Evolutionary conservation across 495 filamentous ascomycete genomes (phyloP).

Genomic region (Ramalina peruviana): DNA sequence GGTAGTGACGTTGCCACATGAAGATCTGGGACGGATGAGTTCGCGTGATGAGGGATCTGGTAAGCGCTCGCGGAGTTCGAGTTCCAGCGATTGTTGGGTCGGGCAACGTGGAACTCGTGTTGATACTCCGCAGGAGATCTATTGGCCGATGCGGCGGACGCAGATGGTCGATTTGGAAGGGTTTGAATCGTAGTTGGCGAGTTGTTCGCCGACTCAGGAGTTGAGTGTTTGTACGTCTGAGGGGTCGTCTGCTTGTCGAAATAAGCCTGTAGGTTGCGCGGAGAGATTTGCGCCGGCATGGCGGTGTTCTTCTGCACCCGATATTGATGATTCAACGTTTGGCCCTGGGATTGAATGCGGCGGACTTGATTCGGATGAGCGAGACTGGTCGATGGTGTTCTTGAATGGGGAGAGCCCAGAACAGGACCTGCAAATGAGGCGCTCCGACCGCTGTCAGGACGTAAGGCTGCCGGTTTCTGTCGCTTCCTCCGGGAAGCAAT

Average conservation of each 20-base stretch:
- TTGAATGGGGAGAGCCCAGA: conserved; percentile 28
- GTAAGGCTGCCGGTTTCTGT: conserved; percentile 39
- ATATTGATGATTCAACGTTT: conserved; percentile 33
- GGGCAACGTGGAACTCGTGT: not conserved
- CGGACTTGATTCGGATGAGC: conserved; percentile 28
- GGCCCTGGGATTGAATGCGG: conserved; percentile 39
- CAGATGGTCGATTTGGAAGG: conserved; percentile 35
- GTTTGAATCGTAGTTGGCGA: conserved; percentile 24
- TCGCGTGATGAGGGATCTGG: not conserved
- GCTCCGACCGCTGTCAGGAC: conserved; percentile 23
- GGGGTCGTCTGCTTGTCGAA: conserved; percentile 33
- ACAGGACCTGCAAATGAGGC: conserved; percentile 26
- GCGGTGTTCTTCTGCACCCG: conserved; percentile 36
- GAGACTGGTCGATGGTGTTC: conserved; percentile 25
- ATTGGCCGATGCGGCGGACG: conserved; percentile 32
- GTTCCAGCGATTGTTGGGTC: conserved; percentile 21
- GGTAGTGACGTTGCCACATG: not conserved
- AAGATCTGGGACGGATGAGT: conserved; percentile 3
- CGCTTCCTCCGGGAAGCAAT: conserved; percentile 41
- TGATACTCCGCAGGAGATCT: conserved; percentile 1
- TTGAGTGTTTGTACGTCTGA: conserved; percentile 17
- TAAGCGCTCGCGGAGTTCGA: conserved; percentile 2
- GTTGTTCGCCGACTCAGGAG: conserved; percentile 15
- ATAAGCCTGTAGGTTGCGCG: conserved; percentile 32
- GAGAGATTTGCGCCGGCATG: conserved; percentile 32